A percentile compares a stretch with the other conserved stretches of the same genome.
Conservation (phyloP, 306 rosid species). For the Prunus kanzakura region DNA sequence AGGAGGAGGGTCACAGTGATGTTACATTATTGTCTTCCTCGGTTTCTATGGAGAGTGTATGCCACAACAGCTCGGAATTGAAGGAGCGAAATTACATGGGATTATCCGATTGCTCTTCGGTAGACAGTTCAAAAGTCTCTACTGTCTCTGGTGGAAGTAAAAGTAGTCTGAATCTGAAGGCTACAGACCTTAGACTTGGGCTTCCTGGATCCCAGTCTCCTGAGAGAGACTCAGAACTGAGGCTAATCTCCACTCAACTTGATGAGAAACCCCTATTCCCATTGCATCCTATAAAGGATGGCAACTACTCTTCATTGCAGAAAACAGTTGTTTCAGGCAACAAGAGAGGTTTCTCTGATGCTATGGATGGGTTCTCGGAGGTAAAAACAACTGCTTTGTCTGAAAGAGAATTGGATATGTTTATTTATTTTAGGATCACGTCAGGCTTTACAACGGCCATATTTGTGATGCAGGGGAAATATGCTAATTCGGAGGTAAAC, state of each 20-base stretch:
- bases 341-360: slow-evolving; percentile 83
- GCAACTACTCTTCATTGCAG: slow-evolving; percentile 38
- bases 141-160: slow-evolving; percentile 40
- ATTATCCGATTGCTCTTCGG: slow-evolving; percentile 69
- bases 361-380: slow-evolving; percentile 69
- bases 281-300: slow-evolving; percentile 48
- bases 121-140: slow-evolving; percentile 57
- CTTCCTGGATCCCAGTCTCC: slow-evolving; percentile 86
- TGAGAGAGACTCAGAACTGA: slow-evolving; percentile 47
- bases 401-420: slow-evolving; percentile 8
- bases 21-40: slow-evolving; percentile 60
- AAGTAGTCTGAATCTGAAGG: slow-evolving; percentile 60
- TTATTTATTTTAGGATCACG: slow-evolving; percentile 1
- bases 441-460: slow-evolving; percentile 6
- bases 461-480: slow-evolving; percentile 57
- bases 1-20: slow-evolving; percentile 55
- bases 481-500: slow-evolving; percentile 43
- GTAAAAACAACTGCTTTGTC: slow-evolving; percentile 33
- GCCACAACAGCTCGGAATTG: slow-evolving; percentile 38
- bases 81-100: slow-evolving; percentile 83
- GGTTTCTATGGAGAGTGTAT: slow-evolving; percentile 42
- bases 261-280: slow-evolving; percentile 67
- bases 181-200: slow-evolving; percentile 83
- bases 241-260: slow-evolving; percentile 49
- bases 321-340: slow-evolving; percentile 62